These are phyloP conservation scores for Trypanosoma brucei DNA, from an alignment of 208 protist species.

Conservation along the genomic window DNA sequence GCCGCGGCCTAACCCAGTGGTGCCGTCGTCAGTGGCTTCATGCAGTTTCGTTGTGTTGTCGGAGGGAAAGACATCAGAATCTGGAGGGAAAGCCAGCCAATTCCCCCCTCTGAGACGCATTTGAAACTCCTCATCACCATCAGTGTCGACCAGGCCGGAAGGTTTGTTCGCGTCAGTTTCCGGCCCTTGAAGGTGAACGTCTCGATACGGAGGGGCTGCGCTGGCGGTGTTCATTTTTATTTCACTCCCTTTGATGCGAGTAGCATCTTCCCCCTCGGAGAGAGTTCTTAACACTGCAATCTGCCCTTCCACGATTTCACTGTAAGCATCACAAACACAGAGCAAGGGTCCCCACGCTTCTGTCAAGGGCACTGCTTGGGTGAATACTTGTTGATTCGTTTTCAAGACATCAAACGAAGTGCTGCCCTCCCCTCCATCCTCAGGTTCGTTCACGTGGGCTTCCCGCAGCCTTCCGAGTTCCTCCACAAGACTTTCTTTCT, in stretches of 20 bases:
- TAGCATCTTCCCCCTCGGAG: neutral
- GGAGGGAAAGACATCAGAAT: too few relatives aligned
- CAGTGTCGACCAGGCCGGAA: too few relatives aligned
- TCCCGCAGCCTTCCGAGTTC: slow-evolving; percentile 2
- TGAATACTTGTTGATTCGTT: neutral
- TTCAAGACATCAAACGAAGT: neutral
- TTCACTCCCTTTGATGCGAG: neutral
- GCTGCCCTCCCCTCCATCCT: neutral
- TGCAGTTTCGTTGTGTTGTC: too few relatives aligned
- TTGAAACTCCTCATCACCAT: too few relatives aligned
- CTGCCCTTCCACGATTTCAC: neutral
- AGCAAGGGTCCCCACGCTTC: neutral
- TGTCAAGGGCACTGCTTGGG: neutral
- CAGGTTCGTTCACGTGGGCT: neutral
- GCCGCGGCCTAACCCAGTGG: too few relatives aligned
- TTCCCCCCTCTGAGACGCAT: too few relatives aligned
- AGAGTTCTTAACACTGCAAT: neutral
- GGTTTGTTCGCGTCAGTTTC: too few relatives aligned
- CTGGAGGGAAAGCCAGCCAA: too few relatives aligned
- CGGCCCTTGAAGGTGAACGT: too few relatives aligned
- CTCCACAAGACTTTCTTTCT: slow-evolving; percentile 5
- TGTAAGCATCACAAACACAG: neutral
- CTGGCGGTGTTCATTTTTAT: neutral
- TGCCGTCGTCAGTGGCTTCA: too few relatives aligned
- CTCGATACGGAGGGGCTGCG: too few relatives aligned